Percentiles rank a stretch among this genome's conserved stretches.
These are phyloP conservation scores for Sphaceloma murrayae DNA, from an alignment of 2,329 filamentous ascomycete species.

Conservation along the genomic window DNA sequence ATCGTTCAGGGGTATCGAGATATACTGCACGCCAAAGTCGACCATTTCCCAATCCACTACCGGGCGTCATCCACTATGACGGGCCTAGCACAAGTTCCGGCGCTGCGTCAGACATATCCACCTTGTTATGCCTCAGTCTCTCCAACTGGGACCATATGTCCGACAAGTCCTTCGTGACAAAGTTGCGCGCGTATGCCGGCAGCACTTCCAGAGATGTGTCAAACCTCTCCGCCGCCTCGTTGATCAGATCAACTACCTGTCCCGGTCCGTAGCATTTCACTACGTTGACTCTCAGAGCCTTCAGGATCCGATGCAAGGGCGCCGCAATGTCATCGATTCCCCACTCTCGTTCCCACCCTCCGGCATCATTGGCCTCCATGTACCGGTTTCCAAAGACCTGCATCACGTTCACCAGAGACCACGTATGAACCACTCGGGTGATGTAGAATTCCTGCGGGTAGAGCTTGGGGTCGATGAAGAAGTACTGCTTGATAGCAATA, in stretches of 20 bases:
- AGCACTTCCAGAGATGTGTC: background rate
- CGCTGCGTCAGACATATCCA: background rate
- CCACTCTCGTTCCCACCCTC: slow-evolving; percentile 2
- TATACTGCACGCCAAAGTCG: background rate
- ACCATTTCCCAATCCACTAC: background rate
- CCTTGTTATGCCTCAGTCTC: slow-evolving; percentile 9
- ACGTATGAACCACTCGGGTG: slow-evolving; percentile 43
- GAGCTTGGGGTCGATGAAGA: slow-evolving; percentile 42
- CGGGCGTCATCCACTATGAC: background rate
- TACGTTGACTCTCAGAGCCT: background rate
- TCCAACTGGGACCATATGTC: slow-evolving; percentile 7
- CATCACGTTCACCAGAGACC: background rate
- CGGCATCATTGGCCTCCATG: background rate
- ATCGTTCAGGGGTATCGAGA: too few species aligned
- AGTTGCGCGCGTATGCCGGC: background rate
- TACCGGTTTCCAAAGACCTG: background rate
- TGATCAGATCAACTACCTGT: background rate
- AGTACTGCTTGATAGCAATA: slow-evolving; percentile 44
- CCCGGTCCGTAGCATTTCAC: slow-evolving; percentile 3
- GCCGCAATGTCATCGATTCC: slow-evolving; percentile 4
- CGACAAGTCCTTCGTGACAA: too few species aligned
- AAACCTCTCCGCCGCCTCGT: background rate
- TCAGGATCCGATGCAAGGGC: background rate
- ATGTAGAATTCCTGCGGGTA: slow-evolving; percentile 44
- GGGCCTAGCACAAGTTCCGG: background rate